Base-by-base conservation (phyloP, 1,284 basidiomycete genomes). In the Chalciporus sp. region DNA sequence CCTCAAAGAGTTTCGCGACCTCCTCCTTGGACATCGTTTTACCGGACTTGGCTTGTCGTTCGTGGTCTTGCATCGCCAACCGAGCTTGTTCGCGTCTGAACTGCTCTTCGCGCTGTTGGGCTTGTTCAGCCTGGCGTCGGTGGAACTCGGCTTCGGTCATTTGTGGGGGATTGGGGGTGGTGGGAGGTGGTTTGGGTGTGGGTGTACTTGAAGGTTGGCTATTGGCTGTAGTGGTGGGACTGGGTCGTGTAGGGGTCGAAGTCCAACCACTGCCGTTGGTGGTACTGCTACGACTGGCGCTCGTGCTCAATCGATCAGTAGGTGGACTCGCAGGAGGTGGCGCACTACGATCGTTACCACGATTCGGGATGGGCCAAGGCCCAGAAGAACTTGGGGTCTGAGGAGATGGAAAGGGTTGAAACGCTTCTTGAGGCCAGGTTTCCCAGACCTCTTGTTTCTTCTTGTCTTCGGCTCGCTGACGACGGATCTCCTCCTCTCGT, bases 61-160 rank as follows among this genome's bases (percentile, higher is more conserved):
- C 76, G 42, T 74, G 67, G 19, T 77, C 76, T 58, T 62, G 64
- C 60, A 68, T 63, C 16, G 68, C 70, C 4, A 77, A 48, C 48
- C 74, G 72, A 61, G 83, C 81, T 64, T 86, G 82, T 64, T 86
- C 81, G 48, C 74, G 74, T 49, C 75, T 76, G 68, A 85, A 87
- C 52, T 76, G 74, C 70, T 84, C 83, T 60, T 84, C 81, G 61
- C 83, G 83, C 40, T 74, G 72, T 39, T 77, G 75, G 19, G 76
- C 76, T 23, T 79, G 76, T 59, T 85, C 82, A n/a, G 76, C 77
- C 59, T 85, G 81, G 11, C 78, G 77, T 31, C 81, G 78, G 16
- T 76, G 69, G 74, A 82, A 81, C 52, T 84, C 83, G 0, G 75
- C 74, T 56, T 82, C 77, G 19, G 77, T 72, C 29, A 72, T 23